A percentile compares a stretch with the other conserved stretches of the same genome.
Evolutionary conservation across 192 early-diverging fungal genomes (phyloP).

Genomic region (Umbelopsis ramanniana): DNA sequence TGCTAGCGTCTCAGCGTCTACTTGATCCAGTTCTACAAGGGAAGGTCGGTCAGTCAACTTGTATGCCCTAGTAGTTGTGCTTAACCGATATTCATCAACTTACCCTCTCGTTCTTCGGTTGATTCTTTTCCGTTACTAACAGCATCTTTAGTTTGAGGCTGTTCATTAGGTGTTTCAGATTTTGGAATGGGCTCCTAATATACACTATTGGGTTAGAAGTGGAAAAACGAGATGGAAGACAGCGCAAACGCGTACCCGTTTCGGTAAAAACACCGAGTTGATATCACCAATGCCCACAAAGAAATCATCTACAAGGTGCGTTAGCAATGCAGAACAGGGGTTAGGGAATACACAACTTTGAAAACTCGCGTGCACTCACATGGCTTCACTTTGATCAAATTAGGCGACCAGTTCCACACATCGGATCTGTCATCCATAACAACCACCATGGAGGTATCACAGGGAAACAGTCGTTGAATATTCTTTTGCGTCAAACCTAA

Average conservation of each 20-base stretch:
- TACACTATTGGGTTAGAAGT: background rate
- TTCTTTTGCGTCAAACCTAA: constrained; percentile 77
- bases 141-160: background rate
- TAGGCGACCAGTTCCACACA: constrained; percentile 91
- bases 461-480: constrained; percentile 88
- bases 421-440: constrained; percentile 95
- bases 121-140: background rate
- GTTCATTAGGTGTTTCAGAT: background rate
- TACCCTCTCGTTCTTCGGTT: background rate
- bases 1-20: constrained; percentile 12
- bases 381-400: constrained; percentile 86
- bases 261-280: constrained; percentile 72
- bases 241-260: constrained; percentile 35
- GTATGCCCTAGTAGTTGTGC: background rate
- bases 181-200: background rate
- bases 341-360: too few relatives aligned
- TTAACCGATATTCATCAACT: background rate
- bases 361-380: constrained; percentile 58
- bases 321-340: too few relatives aligned
- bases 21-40: background rate
- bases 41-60: background rate
- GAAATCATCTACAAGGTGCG: constrained; percentile 71
- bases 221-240: too few relatives aligned
- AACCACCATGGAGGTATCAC: constrained; percentile 95
- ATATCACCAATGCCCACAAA: constrained; percentile 97